phyloP scores from a whole-genome alignment of 2,329 filamentous ascomycete genomes.

The Zymoseptoria brevis region DNA sequence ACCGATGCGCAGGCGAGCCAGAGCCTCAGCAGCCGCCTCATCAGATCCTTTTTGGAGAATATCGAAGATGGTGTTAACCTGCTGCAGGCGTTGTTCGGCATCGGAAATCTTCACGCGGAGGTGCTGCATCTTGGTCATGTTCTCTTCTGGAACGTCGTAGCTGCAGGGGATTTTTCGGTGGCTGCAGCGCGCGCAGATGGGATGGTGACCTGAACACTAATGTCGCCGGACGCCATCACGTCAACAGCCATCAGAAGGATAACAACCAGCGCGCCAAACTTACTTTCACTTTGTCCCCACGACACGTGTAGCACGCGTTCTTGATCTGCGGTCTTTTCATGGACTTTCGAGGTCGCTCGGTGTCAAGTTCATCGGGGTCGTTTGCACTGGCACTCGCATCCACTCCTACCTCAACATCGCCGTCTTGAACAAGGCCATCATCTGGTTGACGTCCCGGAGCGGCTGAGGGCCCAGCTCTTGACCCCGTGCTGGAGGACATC shows the following conservation, averaged over 20 bases:
- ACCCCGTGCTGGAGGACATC: neutral
- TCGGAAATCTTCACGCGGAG: slow-evolving; percentile 13
- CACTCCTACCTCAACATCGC: neutral
- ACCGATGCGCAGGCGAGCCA: slow-evolving; percentile 19
- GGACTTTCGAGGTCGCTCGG: neutral
- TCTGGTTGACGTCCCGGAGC: neutral
- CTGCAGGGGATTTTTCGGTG: slow-evolving; percentile 8
- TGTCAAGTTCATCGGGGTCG: neutral
- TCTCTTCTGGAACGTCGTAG: slow-evolving; percentile 16
- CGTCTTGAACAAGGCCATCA: neutral
- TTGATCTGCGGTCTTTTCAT: neutral
- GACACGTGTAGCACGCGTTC: neutral
- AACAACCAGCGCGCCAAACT: neutral
- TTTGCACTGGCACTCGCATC: neutral
- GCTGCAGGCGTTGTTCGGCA: slow-evolving; percentile 8
- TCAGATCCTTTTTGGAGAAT: slow-evolving; percentile 16
- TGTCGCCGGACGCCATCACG: neutral
- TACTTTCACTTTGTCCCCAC: neutral
- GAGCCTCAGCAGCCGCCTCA: slow-evolving; percentile 12
- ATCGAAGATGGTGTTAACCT: slow-evolving; percentile 9
- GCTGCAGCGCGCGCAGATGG: slow-evolving; percentile 11
- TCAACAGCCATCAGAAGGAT: neutral
- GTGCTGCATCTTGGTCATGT: slow-evolving; percentile 19
- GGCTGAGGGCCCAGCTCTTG: neutral
- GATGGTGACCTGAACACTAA: slow-evolving; percentile 16